Base-by-base conservation (phyloP, 2,329 filamentous ascomycete species). In the Aspergillus melleus region DNA sequence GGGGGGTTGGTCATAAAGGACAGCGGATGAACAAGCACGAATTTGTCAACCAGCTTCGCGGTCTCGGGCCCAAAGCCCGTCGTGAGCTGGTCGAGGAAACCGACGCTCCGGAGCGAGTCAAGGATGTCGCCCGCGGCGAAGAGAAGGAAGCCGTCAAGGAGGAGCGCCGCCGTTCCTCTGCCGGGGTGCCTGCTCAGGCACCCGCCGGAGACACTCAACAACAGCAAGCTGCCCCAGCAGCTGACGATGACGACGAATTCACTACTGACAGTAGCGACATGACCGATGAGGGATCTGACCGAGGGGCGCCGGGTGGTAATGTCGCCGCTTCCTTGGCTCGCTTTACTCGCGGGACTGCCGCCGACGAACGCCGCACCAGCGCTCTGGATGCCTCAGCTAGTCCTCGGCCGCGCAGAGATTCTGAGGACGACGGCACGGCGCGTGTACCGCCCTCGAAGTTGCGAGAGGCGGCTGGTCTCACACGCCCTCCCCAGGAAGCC, bases 1-100 rank as follows among this genome's bases (percentile, higher is more conserved):
- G 69, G 9, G 76, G 77, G 16, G 66, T 77, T 26, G 58, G 64
- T 49, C 73, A 79, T 56, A 83, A 83, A 66, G 85, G 85, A 39
- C 79, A 81, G 19, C 80, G 86, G 49, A 86, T 88, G 84, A 86
- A 81, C 75, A 88, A 88, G 67, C 77, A 81, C 4, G 85, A 89
- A 62, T 89, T 89, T 68, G 87, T 88, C 68, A 76, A 83, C 60
- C 83, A 87, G 66, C 85, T 89, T 72, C 81, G 84, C 58, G 76
- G 80, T 20, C 77, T 88, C 70, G 85, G 87, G 62, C 83, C 86
- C 26, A 87, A 85, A 67, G 76, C 79, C 30, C 84, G 85, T 42
- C 81, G 80, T 14, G 80, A 77, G 52, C 62, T 78, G 5, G 74
- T 80, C 3, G 73, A 80, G 39, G 69, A 79, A 51, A 76, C 73